Conservation (phyloP, 106 monocot genomes). For the Alisma plantagoaquatica region DNA sequence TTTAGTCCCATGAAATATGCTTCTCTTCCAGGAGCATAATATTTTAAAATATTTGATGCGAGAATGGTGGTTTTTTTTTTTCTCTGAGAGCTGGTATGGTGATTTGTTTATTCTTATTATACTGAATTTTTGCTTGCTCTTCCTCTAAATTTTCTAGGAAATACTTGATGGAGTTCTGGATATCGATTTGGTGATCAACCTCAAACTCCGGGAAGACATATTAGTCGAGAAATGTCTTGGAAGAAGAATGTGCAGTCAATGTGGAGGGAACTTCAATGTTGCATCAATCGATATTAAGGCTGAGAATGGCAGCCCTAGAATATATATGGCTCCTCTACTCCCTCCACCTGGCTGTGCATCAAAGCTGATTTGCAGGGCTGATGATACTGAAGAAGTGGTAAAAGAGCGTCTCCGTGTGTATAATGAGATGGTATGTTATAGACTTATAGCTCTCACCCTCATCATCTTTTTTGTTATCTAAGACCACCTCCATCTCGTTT, state of each 20-base stretch:
- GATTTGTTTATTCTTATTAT: too few species aligned
- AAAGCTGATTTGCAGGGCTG: constrained; percentile 58
- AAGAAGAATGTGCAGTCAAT: constrained; percentile 76
- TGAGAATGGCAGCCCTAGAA: constrained; percentile 56
- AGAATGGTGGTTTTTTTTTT: too few species aligned
- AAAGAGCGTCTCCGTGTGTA: constrained; percentile 68
- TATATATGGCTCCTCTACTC: constrained; percentile 68
- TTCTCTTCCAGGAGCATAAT: too few species aligned
- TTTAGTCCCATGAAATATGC: too few species aligned
- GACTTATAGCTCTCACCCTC: too few species aligned
- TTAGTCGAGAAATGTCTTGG: constrained; percentile 70
- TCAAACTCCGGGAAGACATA: constrained; percentile 68
- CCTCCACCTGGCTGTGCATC: constrained; percentile 48
- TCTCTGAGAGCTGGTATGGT: too few species aligned
- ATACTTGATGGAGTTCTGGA: constrained; percentile 67
- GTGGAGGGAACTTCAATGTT: constrained; percentile 78
- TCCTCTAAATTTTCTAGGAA: too few species aligned
- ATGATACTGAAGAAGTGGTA: constrained; percentile 83
- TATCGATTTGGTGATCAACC: constrained; percentile 62
- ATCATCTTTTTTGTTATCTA: too few species aligned
- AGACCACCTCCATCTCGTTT: too few species aligned
- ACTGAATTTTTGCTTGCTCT: too few species aligned
- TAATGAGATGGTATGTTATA: constrained; percentile 51
- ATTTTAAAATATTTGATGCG: too few species aligned
- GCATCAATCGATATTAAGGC: constrained; percentile 54